phyloP scores from a whole-genome alignment of 176 grass and related monocot genomes.

The Lolium perenne region DNA sequence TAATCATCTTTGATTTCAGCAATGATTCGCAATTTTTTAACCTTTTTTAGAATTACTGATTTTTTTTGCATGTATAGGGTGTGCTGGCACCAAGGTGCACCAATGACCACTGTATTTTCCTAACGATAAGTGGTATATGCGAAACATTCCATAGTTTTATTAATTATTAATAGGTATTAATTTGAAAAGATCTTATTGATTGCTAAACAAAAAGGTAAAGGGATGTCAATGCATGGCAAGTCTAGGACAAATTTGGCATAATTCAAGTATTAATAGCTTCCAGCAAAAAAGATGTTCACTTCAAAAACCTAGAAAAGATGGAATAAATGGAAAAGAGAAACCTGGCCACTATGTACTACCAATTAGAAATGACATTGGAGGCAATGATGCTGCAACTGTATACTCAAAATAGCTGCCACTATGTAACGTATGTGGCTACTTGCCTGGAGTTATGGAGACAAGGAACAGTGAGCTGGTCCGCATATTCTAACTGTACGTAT shows the following conservation, averaged over 20 bases:
- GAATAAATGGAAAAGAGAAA: conserved; percentile 35
- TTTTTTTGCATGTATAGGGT: too few relatives aligned
- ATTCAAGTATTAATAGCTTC: conserved; percentile 33
- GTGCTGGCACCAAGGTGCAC: too few relatives aligned
- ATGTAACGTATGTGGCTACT: not conserved
- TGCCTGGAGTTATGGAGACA: conserved; percentile 18
- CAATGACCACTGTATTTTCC: too few relatives aligned
- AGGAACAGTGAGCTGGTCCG: not conserved
- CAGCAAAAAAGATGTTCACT: not conserved
- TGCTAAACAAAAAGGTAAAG: conserved; percentile 18
- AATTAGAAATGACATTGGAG: not conserved
- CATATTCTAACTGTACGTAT: conserved; percentile 7
- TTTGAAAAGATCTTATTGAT: not conserved
- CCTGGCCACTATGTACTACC: not conserved
- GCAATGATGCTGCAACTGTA: conserved; percentile 18
- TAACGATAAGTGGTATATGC: not conserved
- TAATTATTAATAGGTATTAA: not conserved
- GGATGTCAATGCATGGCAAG: not conserved
- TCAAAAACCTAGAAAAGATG: conserved; percentile 12
- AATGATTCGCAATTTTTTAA: too few relatives aligned
- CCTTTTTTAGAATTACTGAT: too few relatives aligned
- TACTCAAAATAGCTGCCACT: not conserved
- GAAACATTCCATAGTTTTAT: conserved; percentile 14
- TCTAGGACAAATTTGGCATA: not conserved
- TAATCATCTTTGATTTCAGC: too few relatives aligned